phyloP scores from a whole-genome alignment of 306 rosid species.

The Corylus heterophylla region DNA sequence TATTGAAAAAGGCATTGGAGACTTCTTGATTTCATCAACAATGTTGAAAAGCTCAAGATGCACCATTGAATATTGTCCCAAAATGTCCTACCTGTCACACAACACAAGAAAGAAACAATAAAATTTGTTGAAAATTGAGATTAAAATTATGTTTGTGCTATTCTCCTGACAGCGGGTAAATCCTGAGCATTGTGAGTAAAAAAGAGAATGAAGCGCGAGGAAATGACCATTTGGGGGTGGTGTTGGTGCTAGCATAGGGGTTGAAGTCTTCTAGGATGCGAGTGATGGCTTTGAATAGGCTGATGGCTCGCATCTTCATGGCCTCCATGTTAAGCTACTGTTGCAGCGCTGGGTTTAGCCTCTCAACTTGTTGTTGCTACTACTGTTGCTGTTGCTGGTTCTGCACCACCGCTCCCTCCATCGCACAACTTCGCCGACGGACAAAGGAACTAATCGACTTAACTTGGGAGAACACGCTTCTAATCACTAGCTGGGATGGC shows the following conservation, averaged over 20 bases:
- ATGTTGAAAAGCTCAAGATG: conserved; percentile 92
- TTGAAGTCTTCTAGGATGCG: conserved; percentile 87
- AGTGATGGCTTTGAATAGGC: conserved; percentile 79
- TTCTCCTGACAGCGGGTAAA: too few relatives aligned
- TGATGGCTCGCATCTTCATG: conserved; percentile 73
- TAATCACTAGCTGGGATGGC: too few relatives aligned
- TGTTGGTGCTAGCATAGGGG: conserved; percentile 67
- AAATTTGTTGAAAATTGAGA: background rate
- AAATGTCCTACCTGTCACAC: conserved; percentile 66
- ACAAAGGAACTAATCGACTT: background rate
- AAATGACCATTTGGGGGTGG: conserved; percentile 70
- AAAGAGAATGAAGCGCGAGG: background rate
- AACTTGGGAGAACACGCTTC: too few relatives aligned
- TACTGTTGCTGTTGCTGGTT: conserved; percentile 23
- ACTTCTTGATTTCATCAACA: conserved; percentile 88
- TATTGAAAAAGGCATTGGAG: conserved; percentile 76
- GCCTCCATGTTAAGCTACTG: conserved; percentile 80
- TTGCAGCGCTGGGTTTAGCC: conserved; percentile 76
- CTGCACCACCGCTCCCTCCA: conserved; percentile 48
- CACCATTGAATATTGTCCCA: conserved; percentile 92
- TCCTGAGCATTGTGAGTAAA: background rate
- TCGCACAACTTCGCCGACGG: conserved; percentile 9
- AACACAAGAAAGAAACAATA: background rate
- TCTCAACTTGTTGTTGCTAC: conserved; percentile 42
- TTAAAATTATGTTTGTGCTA: too few relatives aligned